A percentile compares a stretch with the other conserved stretches of the same genome.
phyloP scores from a whole-genome alignment of 164 flowering plant species.

The Saururus chinensis region DNA sequence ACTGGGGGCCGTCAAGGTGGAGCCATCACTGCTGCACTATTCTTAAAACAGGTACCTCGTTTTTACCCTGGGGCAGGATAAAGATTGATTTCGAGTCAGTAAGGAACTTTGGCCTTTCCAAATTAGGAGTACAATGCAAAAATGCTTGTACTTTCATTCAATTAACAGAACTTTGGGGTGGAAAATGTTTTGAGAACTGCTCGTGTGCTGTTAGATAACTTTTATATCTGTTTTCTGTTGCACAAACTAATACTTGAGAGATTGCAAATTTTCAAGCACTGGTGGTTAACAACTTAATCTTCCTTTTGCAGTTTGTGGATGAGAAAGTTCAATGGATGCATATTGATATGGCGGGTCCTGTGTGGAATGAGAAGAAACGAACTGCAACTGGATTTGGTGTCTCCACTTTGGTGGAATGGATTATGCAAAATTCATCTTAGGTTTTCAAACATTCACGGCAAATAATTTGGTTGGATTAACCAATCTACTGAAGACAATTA shows the following conservation, averaged over 20 bases:
- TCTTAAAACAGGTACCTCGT: constrained; percentile 75
- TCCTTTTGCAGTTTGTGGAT: constrained; percentile 64
- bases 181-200: no score
- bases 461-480: no score
- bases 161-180: background rate
- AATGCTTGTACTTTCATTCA: background rate
- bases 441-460: background rate
- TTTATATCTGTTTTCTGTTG: no score
- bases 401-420: constrained; percentile 90
- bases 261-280: no score
- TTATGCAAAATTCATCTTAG: constrained; percentile 60
- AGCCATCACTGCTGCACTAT: constrained; percentile 83
- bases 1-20: constrained; percentile 90
- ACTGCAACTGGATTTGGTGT: constrained; percentile 80
- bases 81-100: background rate
- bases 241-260: no score
- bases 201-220: no score
- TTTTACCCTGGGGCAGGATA: background rate
- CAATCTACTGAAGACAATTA: no score
- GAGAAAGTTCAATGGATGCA: constrained; percentile 97
- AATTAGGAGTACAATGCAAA: constrained; percentile 1
- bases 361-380: constrained; percentile 75
- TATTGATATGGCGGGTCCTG: constrained; percentile 96
- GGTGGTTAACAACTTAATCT: background rate
- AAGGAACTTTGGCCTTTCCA: background rate